These are phyloP conservation scores for Teunomyces stri DNA, from an alignment of 805 yeast species.

Conservation along the genomic window DNA sequence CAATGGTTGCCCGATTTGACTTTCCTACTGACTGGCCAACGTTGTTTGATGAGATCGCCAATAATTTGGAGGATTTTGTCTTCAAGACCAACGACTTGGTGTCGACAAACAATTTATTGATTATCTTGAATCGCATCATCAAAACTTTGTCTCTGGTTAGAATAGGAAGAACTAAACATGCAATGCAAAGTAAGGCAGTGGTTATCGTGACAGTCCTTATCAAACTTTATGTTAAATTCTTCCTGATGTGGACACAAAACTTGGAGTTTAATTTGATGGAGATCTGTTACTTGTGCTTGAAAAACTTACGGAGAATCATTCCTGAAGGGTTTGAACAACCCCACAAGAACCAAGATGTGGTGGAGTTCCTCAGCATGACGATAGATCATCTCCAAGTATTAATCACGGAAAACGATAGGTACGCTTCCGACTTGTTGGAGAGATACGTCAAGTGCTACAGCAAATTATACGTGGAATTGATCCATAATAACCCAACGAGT, in stretches of 20 bases:
- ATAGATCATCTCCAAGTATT: conserved; percentile 60
- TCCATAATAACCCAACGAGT: conserved; percentile 61
- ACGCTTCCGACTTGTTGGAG: conserved; percentile 51
- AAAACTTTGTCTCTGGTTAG: conserved; percentile 73
- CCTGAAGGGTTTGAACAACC: conserved; percentile 76
- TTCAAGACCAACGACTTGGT: conserved; percentile 44
- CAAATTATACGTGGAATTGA: conserved; percentile 65
- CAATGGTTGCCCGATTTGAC: conserved; percentile 77
- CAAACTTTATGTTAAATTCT: conserved; percentile 56
- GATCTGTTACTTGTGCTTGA: conserved; percentile 74
- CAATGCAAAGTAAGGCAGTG: conserved; percentile 71
- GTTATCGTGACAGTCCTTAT: conserved; percentile 58
- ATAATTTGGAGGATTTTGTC: conserved; percentile 43
- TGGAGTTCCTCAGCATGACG: conserved; percentile 57
- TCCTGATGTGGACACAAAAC: conserved; percentile 59
- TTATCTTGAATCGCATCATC: conserved; percentile 72
- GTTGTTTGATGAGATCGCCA: conserved; percentile 63
- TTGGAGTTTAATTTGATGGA: conserved; percentile 59
- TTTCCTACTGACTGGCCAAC: conserved; percentile 87
- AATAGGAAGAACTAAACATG: conserved; percentile 78
- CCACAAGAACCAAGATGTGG: conserved; percentile 54
- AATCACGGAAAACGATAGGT: conserved; percentile 50
- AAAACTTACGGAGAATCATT: conserved; percentile 68
- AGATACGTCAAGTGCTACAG: conserved; percentile 72
- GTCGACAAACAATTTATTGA: conserved; percentile 58